Base-by-base conservation (phyloP, 2,329 filamentous ascomycete species). In the Sphaerulina vaccinii region DNA sequence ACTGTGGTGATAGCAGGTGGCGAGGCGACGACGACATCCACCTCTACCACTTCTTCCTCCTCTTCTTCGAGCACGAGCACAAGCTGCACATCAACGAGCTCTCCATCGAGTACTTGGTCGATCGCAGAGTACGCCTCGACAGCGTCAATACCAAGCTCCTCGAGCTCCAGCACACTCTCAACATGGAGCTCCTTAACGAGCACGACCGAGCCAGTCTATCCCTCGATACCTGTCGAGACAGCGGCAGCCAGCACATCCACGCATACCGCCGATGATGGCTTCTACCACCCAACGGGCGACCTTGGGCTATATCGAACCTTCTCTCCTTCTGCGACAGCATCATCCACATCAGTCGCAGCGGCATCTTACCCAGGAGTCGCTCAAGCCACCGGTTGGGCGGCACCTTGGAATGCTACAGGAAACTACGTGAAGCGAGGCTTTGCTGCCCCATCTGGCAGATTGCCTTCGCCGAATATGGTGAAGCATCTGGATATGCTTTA, bases 321-420 rank as follows among this genome's bases (percentile, higher is more conserved):
- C 15, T 21, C 27, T 4, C 24, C 45, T 22, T 16, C 36, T 16
- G 36, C 24, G 9, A 49, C 27, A 8, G 19, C 37, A 0, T 51
- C 43, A 11, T 47, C 52, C 8, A 43, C 42, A n/a, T 51, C 42
- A 5, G 40, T 18, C 11, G 21, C 16, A 10, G 5, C 51, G 10
- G 33, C 29, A 18, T 37, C 38, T 39, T 51, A 41, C n/a, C 15
- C 36, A 3, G 24, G 39, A 19, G 7, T 29, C 10, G 37, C 47
- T 23, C 9, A 29, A n/a, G 45, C 51, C n/a, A 46, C 40, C 10
- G 37, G 46, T n/a, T 54, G 46, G 51, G 46, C 46, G 13, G 33
- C 21, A 23, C 46, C 45, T 11, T 41, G 47, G 40, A 50, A 50
- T 23, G 39, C 29, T 11, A 54, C 51, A 27, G 43, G 23, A 8